These are phyloP conservation scores for Vachellia collinsii DNA, from an alignment of 306 rosid species.

Conservation along the genomic window DNA sequence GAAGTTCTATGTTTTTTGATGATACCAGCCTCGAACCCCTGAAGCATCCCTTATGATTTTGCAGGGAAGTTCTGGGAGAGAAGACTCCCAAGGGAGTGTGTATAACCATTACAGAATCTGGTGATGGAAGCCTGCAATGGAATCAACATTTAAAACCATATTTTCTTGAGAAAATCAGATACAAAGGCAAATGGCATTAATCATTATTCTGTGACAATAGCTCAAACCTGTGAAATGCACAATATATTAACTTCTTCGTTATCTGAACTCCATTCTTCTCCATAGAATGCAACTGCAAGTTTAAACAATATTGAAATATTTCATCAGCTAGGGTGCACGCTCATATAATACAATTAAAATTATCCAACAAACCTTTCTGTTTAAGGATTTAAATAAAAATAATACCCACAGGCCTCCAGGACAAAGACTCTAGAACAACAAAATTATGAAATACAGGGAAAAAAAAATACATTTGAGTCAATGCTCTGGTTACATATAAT, in stretches of 20 bases:
- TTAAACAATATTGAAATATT: conserved; percentile 40
- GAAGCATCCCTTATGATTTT: conserved; percentile 72
- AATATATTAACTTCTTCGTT: conserved; percentile 73
- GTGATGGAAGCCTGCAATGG: conserved; percentile 67
- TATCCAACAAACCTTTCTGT: not conserved
- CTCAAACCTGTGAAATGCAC: conserved; percentile 86
- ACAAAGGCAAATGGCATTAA: conserved; percentile 7
- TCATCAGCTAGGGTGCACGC: conserved; percentile 37
- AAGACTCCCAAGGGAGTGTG: conserved; percentile 72
- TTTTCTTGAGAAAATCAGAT: not conserved
- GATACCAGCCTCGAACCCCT: conserved; percentile 85
- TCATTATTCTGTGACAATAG: conserved; percentile 19
- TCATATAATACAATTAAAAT: conserved; percentile 33
- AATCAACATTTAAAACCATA: conserved; percentile 16
- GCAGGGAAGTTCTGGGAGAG: conserved; percentile 69
- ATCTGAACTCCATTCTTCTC: conserved; percentile 79
- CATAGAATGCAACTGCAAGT: conserved; percentile 72
- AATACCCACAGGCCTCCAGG: conserved; percentile 21
- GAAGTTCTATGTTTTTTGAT: conserved; percentile 61
- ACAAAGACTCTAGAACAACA: conserved; percentile 1
- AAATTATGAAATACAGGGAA: not conserved
- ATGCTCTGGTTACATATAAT: conserved; percentile 22
- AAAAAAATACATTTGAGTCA: not conserved
- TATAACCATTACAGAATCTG: conserved; percentile 76
- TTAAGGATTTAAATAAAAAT: conserved; percentile 23